Base-by-base conservation (phyloP, 2,329 filamentous ascomycete species). In the Didymella segeticola region DNA sequence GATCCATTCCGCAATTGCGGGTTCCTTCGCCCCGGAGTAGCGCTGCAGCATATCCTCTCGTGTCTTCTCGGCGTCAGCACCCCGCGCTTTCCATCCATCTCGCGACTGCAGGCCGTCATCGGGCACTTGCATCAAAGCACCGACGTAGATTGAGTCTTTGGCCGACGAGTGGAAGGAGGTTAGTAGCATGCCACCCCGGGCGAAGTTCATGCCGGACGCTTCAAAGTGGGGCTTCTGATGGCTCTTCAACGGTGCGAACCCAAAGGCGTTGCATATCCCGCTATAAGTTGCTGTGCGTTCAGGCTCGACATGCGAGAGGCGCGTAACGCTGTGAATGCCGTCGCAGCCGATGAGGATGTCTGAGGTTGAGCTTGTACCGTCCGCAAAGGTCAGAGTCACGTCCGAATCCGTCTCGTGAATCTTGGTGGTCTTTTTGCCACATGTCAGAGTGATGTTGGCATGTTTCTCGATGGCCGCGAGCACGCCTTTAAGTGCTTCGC, bases 291-390 rank as follows among this genome's bases (percentile, higher is more conserved):
- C 70, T 53, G 72, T 78, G 22, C 77, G 74, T 29, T 71, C 68
- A 8, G 77, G 77, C 58, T 79, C 77, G 47, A 79, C 76, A 57
- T 79, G 77, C 54, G 73, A 75, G 47, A 78, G 69, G 10, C 77
- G 70, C 3, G 77, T 72, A 41, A 75, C 72, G 37, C 71, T 76
- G 64, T 79, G 75, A 9, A 84, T 81, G 0, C 83, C 83, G 50
- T 86, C 83, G 3, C 82, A 83, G 5, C 82, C 83, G 10, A 86
- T 61, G 0, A 86, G 58, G 1, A 86, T 63, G 55, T 86, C 83
- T 4, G 77, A 81, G 1, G 68, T 60, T 4, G 77, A 64, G 1
- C 60, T 64, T 0, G 71, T 68, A 1, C 82, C 82, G 26, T 81
- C 74, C 17, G 78, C 77, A 1, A 85, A 75, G 1, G 70, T 77